Evolutionary conservation across 2,329 filamentous ascomycete species (phyloP).

Genomic region (Nemania sp.): DNA sequence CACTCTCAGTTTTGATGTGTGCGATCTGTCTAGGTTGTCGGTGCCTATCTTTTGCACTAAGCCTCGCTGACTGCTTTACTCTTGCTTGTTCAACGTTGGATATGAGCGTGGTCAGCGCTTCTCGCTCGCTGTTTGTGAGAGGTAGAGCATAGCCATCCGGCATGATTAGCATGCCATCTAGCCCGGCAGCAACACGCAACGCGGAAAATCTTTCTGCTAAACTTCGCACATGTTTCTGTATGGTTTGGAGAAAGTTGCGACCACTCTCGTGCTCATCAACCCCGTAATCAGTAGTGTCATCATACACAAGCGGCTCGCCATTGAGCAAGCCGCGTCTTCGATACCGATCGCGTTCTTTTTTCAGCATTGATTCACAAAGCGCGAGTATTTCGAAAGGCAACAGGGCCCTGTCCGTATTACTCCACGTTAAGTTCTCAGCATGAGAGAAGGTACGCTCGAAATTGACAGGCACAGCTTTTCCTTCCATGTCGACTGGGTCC

Average conservation of each 20-base stretch:
- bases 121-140: slow-evolving; percentile 17
- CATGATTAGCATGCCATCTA: slow-evolving; percentile 46
- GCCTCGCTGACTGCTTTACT: slow-evolving; percentile 16
- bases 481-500: slow-evolving; percentile 98
- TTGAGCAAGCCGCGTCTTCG: slow-evolving; percentile 64
- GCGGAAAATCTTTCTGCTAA: slow-evolving; percentile 64
- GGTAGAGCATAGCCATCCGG: slow-evolving; percentile 20
- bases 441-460: slow-evolving; percentile 92
- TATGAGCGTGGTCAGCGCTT: slow-evolving; percentile 16
- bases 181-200: slow-evolving; percentile 55
- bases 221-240: slow-evolving; percentile 71
- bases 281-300: slow-evolving; percentile 68
- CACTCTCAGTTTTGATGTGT: background rate
- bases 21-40: background rate
- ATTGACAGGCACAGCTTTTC: slow-evolving; percentile 86
- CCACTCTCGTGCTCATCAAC: slow-evolving; percentile 83
- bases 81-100: slow-evolving; percentile 22
- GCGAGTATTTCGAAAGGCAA: slow-evolving; percentile 73
- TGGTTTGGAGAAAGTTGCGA: slow-evolving; percentile 78
- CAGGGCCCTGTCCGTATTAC: slow-evolving; percentile 74
- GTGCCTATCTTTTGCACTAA: background rate
- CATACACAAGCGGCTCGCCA: slow-evolving; percentile 67
- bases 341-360: slow-evolving; percentile 68
- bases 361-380: slow-evolving; percentile 70
- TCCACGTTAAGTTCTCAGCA: slow-evolving; percentile 74